Evolutionary conservation across 768 basidiomycete species (phyloP).

Genomic region (Boletus coccyginus): DNA sequence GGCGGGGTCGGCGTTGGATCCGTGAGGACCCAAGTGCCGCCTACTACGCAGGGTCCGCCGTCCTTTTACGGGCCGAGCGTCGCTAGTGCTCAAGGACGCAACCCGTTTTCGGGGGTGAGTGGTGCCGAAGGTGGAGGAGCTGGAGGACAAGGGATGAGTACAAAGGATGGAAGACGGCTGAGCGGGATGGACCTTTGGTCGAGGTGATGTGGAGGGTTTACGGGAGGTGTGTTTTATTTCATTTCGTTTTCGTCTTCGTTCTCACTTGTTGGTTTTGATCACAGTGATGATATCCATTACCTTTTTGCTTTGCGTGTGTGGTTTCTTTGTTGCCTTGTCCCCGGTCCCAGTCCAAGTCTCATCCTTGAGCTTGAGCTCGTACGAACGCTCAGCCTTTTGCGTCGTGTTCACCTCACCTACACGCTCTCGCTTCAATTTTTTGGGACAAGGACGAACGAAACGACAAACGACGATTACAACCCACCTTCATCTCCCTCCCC

Average conservation of each 20-base stretch:
- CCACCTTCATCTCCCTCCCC: not conserved
- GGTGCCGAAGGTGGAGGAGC: constrained; percentile 33
- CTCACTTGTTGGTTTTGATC: not conserved
- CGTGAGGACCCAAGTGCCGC: constrained; percentile 39
- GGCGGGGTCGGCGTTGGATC: constrained; percentile 28
- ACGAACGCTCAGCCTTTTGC: no score
- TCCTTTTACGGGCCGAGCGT: constrained; percentile 69
- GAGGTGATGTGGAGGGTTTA: constrained; percentile 43
- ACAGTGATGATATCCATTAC: constrained; percentile 14
- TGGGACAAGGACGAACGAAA: constrained; percentile 6
- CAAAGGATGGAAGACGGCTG: constrained; percentile 58
- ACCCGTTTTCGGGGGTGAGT: constrained; percentile 36
- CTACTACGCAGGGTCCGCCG: constrained; percentile 31
- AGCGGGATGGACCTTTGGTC: constrained; percentile 76
- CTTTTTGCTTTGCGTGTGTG: not conserved
- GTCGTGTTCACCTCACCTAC: not conserved
- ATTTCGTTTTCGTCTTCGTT: not conserved
- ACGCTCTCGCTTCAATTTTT: not conserved
- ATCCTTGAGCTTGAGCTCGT: no score
- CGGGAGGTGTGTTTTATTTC: not conserved
- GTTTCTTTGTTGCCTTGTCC: not conserved
- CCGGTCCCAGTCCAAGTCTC: not conserved
- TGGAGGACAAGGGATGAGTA: constrained; percentile 28
- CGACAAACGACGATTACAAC: not conserved
- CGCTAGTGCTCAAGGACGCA: constrained; percentile 45